Base-by-base conservation (phyloP, 2,329 filamentous ascomycete genomes). In the Pseudopyrenochaeta lycopersici region DNA sequence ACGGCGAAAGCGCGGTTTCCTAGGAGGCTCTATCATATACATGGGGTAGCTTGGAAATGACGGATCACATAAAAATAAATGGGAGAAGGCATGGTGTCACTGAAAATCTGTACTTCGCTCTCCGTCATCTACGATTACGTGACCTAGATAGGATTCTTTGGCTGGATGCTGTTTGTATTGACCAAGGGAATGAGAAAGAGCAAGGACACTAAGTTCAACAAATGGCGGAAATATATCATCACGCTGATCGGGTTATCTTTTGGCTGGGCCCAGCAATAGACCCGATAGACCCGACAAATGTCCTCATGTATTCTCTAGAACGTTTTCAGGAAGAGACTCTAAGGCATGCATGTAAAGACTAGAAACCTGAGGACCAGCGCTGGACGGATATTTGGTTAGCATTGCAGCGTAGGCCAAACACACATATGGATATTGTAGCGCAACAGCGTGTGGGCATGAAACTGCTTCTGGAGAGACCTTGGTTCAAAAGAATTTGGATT, bases 241-340 rank as follows among this genome's bases (percentile, higher is more conserved):
- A 55, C 20, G 70, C 72, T 3, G 18, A 58, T 11, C 36, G 48
- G 23, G 69, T 73, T 2, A 42, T 71, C 18, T 39, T 71, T 17
- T 73, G 68, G 70, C 44, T 74, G 20, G 71, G 71, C 5, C 14
- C 49, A 35, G 52, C 62, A 17, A 61, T 60, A 7, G 23, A 23
- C 4, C 29, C 57, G 1, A 62, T 58, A 12, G 33, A 59, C 23
- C 1, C 39, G 3, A n/a, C n/a, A n/a, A n/a, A n/a, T n/a, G n/a
- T n/a, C n/a, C n/a, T n/a, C n/a, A n/a, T n/a, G n/a, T n/a, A n/a
- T n/a, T n/a, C n/a, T n/a, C n/a, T n/a, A n/a, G n/a, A n/a, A n/a
- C n/a, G 5, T 51, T 14, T 56, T 66, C 27, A 17, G 35, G 11
- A 46, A 20, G 20, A 48, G 62, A 15, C 46, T 35, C 14, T 2